A percentile compares a stretch with the other conserved stretches of the same genome.
These are phyloP conservation scores for Entomortierella beljakovae DNA, from an alignment of 192 early-diverging fungal species.

Conservation along the genomic window DNA sequence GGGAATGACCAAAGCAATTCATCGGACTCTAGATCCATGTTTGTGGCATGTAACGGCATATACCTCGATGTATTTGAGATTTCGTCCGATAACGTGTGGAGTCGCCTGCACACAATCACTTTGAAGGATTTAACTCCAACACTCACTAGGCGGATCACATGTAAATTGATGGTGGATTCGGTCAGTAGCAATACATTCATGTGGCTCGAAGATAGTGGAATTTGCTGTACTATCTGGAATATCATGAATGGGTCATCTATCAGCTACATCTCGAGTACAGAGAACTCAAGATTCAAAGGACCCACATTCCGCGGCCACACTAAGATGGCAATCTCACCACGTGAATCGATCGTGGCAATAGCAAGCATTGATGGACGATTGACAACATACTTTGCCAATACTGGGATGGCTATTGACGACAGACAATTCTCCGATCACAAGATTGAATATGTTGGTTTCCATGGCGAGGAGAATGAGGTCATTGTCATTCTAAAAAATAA, in stretches of 20 bases:
- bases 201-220: conserved; percentile 43
- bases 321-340: conserved; percentile 43
- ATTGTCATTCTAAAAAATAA: conserved; percentile 26
- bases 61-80: conserved; percentile 38
- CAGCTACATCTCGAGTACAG: conserved; percentile 35
- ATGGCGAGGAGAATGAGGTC: conserved; percentile 30
- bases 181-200: conserved; percentile 42
- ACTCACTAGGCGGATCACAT: conserved; percentile 36
- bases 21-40: not conserved
- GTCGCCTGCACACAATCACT: conserved; percentile 33
- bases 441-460: conserved; percentile 42
- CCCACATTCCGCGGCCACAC: conserved; percentile 40
- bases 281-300: conserved; percentile 38
- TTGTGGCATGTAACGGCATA: conserved; percentile 39
- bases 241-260: conserved; percentile 33
- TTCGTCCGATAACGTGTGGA: conserved; percentile 29
- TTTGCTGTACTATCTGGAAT: conserved; percentile 48
- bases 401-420: conserved; percentile 37
- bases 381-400: conserved; percentile 40
- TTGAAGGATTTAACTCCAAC: conserved; percentile 40
- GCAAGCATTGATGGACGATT: conserved; percentile 44
- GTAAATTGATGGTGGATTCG: conserved; percentile 53
- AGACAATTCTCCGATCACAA: conserved; percentile 32
- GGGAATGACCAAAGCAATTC: not conserved
- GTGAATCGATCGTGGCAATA: conserved; percentile 47